Evolutionary conservation across 139 green algal species (phyloP).

Genomic region (Trebouxia sp.): DNA sequence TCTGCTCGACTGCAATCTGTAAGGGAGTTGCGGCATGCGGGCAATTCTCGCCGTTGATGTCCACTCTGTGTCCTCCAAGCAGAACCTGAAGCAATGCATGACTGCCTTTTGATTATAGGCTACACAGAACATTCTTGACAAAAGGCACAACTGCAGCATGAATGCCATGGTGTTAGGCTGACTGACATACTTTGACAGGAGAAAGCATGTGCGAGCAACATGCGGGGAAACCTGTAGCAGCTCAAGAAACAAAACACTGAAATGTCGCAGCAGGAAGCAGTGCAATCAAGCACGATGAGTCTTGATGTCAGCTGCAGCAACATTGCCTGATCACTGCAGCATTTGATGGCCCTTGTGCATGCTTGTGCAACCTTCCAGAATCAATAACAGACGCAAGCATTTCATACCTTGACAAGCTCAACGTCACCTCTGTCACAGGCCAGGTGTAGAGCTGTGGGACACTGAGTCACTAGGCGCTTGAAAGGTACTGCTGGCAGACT

Average conservation of each 20-base stretch:
- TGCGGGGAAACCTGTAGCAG: too few relatives aligned
- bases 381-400: too few relatives aligned
- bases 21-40: not conserved
- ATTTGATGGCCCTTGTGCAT: too few relatives aligned
- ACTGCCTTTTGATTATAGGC: too few relatives aligned
- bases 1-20: slow-evolving; percentile 22
- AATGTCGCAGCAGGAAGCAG: too few relatives aligned
- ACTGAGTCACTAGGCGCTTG: slow-evolving; percentile 25
- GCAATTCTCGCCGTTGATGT: slow-evolving; percentile 20
- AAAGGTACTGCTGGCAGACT: slow-evolving; percentile 21
- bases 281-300: too few relatives aligned
- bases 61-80: slow-evolving; percentile 5
- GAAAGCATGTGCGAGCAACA: too few relatives aligned
- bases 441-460: slow-evolving; percentile 16
- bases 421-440: slow-evolving; percentile 22
- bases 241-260: too few relatives aligned
- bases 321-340: too few relatives aligned
- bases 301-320: too few relatives aligned
- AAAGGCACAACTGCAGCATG: not conserved
- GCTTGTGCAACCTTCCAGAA: too few relatives aligned
- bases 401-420: slow-evolving; percentile 5
- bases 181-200: not conserved
- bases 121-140: not conserved
- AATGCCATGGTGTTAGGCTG: not conserved
- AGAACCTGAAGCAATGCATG: not conserved